A percentile compares a stretch with the other conserved stretches of the same genome.
Conservation (phyloP, 148 eudicot genomes). For the Vaccinium darrowii region DNA sequence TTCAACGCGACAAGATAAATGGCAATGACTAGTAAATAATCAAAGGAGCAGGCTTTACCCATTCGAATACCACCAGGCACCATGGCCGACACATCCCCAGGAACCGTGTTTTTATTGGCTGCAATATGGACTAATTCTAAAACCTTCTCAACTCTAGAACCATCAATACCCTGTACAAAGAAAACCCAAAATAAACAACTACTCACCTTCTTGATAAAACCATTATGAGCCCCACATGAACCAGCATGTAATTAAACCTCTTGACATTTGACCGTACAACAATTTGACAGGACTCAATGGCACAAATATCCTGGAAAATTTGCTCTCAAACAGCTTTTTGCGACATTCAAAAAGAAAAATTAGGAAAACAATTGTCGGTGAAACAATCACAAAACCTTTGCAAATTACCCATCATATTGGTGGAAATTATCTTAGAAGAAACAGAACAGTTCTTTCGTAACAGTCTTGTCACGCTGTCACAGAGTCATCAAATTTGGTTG, state of each 20-base stretch:
- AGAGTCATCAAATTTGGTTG: too few relatives aligned
- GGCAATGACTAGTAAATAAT: not conserved
- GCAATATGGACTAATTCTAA: conserved; percentile 96
- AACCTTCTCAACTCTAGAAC: conserved; percentile 98
- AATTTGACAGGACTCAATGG: not conserved
- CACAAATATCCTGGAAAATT: not conserved
- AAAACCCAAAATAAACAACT: not conserved
- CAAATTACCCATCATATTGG: not conserved
- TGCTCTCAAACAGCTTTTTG: not conserved
- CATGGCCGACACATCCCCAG: conserved; percentile 99
- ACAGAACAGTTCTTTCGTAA: not conserved
- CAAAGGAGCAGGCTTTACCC: conserved; percentile 47
- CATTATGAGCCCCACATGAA: not conserved
- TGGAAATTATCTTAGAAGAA: not conserved
- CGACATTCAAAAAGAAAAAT: not conserved
- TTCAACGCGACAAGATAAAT: not conserved
- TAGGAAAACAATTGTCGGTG: not conserved
- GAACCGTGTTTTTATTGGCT: conserved; percentile 97
- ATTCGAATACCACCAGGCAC: conserved; percentile 99
- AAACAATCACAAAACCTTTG: not conserved
- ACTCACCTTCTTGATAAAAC: not conserved
- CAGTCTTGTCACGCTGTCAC: not conserved
- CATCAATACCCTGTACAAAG: conserved; percentile 87
- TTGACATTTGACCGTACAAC: not conserved
- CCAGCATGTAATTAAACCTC: not conserved